A percentile compares a stretch with the other conserved stretches of the same genome.
Evolutionary conservation across 768 basidiomycete species (phyloP).

Genomic region (Leccinum longicurvipes): DNA sequence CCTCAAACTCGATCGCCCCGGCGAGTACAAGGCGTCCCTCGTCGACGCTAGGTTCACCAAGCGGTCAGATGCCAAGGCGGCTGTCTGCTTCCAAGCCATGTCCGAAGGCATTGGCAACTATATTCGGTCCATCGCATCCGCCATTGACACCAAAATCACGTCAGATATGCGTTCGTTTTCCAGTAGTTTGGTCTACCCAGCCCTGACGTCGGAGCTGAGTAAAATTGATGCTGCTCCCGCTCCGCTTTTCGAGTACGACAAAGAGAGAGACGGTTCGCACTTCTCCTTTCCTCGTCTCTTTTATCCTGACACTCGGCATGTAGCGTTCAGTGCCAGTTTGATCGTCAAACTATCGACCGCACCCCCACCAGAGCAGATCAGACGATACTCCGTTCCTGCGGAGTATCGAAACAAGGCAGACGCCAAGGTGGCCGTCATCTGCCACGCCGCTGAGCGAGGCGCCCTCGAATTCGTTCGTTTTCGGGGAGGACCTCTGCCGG

Average conservation of each 20-base stretch:
- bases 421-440: constrained; percentile 56
- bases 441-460: constrained; percentile 52
- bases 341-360: constrained; percentile 38
- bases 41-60: constrained; percentile 62
- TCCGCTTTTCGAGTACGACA: constrained; percentile 39
- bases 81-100: constrained; percentile 63
- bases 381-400: constrained; percentile 42
- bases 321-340: constrained; percentile 57
- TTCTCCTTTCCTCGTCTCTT: neutral
- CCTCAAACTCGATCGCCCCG: constrained; percentile 53
- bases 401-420: constrained; percentile 59
- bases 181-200: constrained; percentile 43
- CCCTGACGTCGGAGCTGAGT: constrained; percentile 42
- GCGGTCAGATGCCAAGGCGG: constrained; percentile 64
- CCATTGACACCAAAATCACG: constrained; percentile 45
- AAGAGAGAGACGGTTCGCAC: constrained; percentile 50
- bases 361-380: constrained; percentile 33
- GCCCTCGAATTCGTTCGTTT: constrained; percentile 60
- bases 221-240: constrained; percentile 39
- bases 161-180: constrained; percentile 43
- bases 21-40: constrained; percentile 52
- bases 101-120: constrained; percentile 58
- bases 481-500: constrained; percentile 40
- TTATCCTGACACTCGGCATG: neutral
- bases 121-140: constrained; percentile 43